Percentiles rank a stretch among this genome's conserved stretches.
These are phyloP conservation scores for Amanita rubescens DNA, from an alignment of 768 basidiomycete species.

Conservation along the genomic window DNA sequence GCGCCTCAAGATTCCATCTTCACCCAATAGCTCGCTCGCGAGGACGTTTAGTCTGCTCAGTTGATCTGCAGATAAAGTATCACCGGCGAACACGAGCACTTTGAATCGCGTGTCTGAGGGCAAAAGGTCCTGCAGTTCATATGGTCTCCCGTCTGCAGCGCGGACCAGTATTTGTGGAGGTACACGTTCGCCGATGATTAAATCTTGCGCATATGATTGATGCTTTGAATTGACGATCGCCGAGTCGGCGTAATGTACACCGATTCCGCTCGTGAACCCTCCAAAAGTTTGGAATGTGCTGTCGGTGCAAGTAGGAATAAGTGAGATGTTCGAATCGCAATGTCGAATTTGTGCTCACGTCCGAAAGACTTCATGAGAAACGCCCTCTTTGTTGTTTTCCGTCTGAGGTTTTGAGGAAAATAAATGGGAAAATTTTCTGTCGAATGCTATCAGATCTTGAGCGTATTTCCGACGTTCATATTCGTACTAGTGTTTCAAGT, in stretches of 20 bases:
- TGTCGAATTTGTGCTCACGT: slow-evolving; percentile 18
- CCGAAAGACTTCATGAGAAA: slow-evolving; percentile 45
- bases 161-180: slow-evolving; percentile 42
- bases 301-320: neutral
- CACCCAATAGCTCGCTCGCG: slow-evolving; percentile 2
- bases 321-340: neutral
- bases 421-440: slow-evolving; percentile 53
- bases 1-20: slow-evolving; percentile 24
- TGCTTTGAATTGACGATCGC: slow-evolving; percentile 30
- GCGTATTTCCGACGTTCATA: slow-evolving; percentile 61
- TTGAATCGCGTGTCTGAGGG: slow-evolving; percentile 49
- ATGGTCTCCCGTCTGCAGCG: slow-evolving; percentile 41
- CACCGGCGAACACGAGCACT: slow-evolving; percentile 47
- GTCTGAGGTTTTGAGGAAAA: slow-evolving; percentile 64
- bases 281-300: slow-evolving; percentile 49
- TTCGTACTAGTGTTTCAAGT: slow-evolving; percentile 44
- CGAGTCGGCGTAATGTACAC: slow-evolving; percentile 44
- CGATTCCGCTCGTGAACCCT: slow-evolving; percentile 47
- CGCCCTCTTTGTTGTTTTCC: slow-evolving; percentile 35
- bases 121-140: slow-evolving; percentile 47
- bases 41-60: neutral
- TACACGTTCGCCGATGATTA: slow-evolving; percentile 47
- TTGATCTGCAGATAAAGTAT: slow-evolving; percentile 16
- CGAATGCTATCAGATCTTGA: slow-evolving; percentile 65
- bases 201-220: slow-evolving; percentile 30